A percentile compares a stretch with the other conserved stretches of the same genome.
Conservation (phyloP, 257 asterid genomes). For the Plantago elongata region DNA sequence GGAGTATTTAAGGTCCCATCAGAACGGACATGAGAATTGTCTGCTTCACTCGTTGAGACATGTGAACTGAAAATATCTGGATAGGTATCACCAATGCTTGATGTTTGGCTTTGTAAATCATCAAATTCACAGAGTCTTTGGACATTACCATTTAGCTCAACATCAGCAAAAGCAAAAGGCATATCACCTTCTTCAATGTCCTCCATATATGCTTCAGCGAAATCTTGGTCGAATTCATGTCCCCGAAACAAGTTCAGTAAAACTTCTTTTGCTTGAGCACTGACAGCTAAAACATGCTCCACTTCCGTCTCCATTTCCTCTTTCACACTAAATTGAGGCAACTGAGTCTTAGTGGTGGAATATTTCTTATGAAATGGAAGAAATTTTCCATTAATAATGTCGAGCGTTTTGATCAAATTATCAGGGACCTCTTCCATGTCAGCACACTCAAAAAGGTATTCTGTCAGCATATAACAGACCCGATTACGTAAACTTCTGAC, state of each 20-base stretch:
- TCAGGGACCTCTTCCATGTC: slow-evolving; percentile 65
- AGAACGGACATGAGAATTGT: slow-evolving; percentile 25
- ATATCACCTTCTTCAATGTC: slow-evolving; percentile 37
- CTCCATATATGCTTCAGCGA: slow-evolving; percentile 58
- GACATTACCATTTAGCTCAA: slow-evolving; percentile 20
- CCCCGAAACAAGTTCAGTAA: slow-evolving; percentile 44
- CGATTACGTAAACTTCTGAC: slow-evolving; percentile 33
- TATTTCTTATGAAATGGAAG: slow-evolving; percentile 14
- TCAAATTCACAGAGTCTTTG: slow-evolving; percentile 19
- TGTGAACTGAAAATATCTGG: slow-evolving; percentile 28
- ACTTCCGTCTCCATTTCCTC: slow-evolving; percentile 54
- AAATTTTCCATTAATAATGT: slow-evolving; percentile 38
- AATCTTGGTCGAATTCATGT: slow-evolving; percentile 57
- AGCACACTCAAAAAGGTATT: slow-evolving; percentile 69
- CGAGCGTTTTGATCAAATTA: slow-evolving; percentile 36
- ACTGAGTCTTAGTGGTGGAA: slow-evolving; percentile 11
- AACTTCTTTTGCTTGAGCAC: slow-evolving; percentile 82
- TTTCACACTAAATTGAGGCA: slow-evolving; percentile 24
- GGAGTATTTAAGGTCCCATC: slow-evolving; percentile 19
- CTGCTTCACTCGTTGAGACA: slow-evolving; percentile 22
- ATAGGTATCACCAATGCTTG: slow-evolving; percentile 60
- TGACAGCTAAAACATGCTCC: slow-evolving; percentile 46
- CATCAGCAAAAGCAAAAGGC: slow-evolving; percentile 25
- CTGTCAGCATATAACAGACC: slow-evolving; percentile 52
- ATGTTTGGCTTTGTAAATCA: slow-evolving; percentile 30